Evolutionary conservation across 2,329 filamentous ascomycete species (phyloP).

Genomic region (Cladosporium colombiae): DNA sequence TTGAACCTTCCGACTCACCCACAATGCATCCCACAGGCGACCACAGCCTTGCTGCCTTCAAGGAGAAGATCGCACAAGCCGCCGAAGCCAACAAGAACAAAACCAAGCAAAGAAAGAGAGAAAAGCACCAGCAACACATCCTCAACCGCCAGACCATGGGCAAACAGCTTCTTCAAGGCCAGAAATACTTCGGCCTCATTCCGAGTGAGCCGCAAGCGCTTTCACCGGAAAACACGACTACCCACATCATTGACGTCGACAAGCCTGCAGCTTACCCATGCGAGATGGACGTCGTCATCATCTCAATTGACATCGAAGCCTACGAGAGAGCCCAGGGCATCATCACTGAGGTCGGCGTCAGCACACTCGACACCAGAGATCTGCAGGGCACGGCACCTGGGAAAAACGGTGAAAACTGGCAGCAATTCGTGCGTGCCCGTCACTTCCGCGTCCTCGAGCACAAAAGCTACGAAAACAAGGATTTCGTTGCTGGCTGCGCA

Average conservation of each 20-base stretch:
- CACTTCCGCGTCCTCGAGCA: conserved; percentile 76
- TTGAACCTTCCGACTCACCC: conserved; percentile 1
- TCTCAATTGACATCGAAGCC: conserved; percentile 81
- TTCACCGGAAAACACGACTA: conserved; percentile 21
- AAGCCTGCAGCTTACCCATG: conserved; percentile 49
- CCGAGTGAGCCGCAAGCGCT: conserved; percentile 25
- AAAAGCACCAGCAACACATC: conserved; percentile 45
- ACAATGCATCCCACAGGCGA: conserved; percentile 30
- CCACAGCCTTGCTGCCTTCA: conserved; percentile 51
- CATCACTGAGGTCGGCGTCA: conserved; percentile 85
- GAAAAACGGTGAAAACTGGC: conserved; percentile 65
- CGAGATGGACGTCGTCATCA: conserved; percentile 64
- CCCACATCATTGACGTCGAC: conserved; percentile 35
- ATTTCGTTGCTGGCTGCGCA: conserved; percentile 72
- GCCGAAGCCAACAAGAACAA: conserved; percentile 54
- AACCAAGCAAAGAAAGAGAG: conserved; percentile 46
- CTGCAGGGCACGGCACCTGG: conserved; percentile 62
- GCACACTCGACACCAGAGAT: conserved; percentile 71
- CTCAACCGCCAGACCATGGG: conserved; percentile 55
- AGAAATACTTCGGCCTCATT: conserved; percentile 72
- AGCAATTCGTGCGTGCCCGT: conserved; percentile 62
- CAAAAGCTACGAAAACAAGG: conserved; percentile 62
- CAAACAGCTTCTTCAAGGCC: conserved; percentile 62
- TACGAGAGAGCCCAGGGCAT: conserved; percentile 66
- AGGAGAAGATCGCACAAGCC: conserved; percentile 55